Evolutionary conservation across 1,284 basidiomycete species (phyloP).

Genomic region (Melampsora allii-populina): DNA sequence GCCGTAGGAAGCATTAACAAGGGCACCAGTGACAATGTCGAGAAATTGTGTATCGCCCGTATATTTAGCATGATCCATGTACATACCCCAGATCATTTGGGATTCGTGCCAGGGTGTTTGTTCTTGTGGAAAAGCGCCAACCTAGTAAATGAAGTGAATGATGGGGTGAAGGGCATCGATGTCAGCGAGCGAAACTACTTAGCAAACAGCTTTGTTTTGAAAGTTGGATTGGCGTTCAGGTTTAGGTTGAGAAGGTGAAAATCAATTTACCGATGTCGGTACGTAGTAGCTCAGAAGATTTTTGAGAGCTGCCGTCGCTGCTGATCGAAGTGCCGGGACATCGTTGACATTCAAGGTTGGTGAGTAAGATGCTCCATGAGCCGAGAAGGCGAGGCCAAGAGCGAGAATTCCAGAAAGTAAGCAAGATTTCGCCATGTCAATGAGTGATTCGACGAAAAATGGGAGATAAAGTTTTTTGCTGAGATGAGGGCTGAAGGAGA

Average conservation of each 20-base stretch:
- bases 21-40: conserved; percentile 35
- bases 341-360: conserved; percentile 20
- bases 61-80: conserved; percentile 42
- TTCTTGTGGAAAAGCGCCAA: conserved; percentile 21
- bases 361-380: conserved; percentile 14
- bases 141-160: not conserved
- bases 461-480: too few relatives aligned
- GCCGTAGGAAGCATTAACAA: conserved; percentile 39
- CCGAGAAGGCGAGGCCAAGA: not conserved
- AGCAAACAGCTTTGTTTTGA: not conserved
- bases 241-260: not conserved
- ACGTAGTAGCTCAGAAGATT: conserved; percentile 28
- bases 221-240: not conserved
- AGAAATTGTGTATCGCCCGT: conserved; percentile 40
- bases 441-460: too few relatives aligned
- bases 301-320: conserved; percentile 13
- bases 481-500: too few relatives aligned
- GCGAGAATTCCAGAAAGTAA: not conserved
- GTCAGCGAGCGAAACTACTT: not conserved
- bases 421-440: not conserved
- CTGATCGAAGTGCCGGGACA: conserved; percentile 9
- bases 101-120: conserved; percentile 42
- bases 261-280: conserved; percentile 7
- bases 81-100: conserved; percentile 38
- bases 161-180: not conserved